Conservation (phyloP, 2,329 filamentous ascomycete species). For the Neospermospora avenae region DNA sequence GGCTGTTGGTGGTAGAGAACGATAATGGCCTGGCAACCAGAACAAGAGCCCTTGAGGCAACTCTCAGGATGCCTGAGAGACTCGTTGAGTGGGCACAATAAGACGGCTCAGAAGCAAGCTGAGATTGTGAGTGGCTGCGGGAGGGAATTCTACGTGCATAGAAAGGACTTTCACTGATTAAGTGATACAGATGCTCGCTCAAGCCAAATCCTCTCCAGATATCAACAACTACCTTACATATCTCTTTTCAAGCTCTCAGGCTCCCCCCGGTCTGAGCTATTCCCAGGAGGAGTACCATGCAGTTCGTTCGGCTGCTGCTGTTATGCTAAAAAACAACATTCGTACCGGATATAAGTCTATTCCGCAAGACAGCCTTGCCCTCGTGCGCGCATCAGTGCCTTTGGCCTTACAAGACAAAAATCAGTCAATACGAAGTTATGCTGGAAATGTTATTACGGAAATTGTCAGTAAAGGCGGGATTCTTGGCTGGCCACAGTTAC, state of each 20-base stretch:
- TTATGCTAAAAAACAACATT: conserved; percentile 96
- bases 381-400: conserved; percentile 78
- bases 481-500: conserved; percentile 84
- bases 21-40: conserved; percentile 87
- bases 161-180: conserved; percentile 9
- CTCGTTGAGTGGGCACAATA: conserved; percentile 82
- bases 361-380: conserved; percentile 65
- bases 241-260: conserved; percentile 71
- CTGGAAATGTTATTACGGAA: conserved; percentile 93
- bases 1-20: conserved; percentile 22
- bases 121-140: conserved; percentile 64
- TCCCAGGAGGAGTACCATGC: conserved; percentile 63
- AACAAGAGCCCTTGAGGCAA: conserved; percentile 82
- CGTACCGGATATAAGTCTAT: conserved; percentile 72
- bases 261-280: conserved; percentile 58
- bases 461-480: conserved; percentile 81
- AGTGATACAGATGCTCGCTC: conserved; percentile 76
- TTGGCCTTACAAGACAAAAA: conserved; percentile 78
- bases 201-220: conserved; percentile 84
- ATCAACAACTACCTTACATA: conserved; percentile 97
- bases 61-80: conserved; percentile 86
- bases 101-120: conserved; percentile 79
- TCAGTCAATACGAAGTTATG: conserved; percentile 79
- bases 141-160: neutral
- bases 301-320: conserved; percentile 80